These are phyloP conservation scores for Kuraishia piskuri DNA, from an alignment of 805 yeast species.

Conservation along the genomic window DNA sequence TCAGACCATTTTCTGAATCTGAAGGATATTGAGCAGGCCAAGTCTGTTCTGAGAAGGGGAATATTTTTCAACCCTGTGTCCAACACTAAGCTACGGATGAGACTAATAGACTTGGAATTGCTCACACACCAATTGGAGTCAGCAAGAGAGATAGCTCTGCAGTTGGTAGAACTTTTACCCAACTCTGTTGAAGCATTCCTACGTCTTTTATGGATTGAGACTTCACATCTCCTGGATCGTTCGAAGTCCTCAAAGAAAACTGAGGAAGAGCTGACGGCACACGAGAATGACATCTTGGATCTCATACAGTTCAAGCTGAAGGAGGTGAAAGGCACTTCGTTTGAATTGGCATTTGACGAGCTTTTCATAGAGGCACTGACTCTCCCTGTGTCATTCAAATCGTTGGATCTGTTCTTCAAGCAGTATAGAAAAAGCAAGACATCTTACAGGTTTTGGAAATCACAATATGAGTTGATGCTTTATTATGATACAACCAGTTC, in stretches of 20 bases:
- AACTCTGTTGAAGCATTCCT: constrained; percentile 28
- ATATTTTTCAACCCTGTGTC: constrained; percentile 17
- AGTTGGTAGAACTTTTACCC: constrained; percentile 18
- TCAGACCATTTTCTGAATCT: constrained; percentile 30
- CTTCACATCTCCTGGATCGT: constrained; percentile 13
- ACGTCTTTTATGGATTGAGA: constrained; percentile 35
- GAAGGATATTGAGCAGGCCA: constrained; percentile 26
- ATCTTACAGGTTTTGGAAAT: constrained; percentile 16
- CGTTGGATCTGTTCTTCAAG: constrained; percentile 16
- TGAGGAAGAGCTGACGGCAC: constrained; percentile 4
- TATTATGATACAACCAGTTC: background rate
- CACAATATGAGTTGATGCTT: constrained; percentile 11
- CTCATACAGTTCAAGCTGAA: constrained; percentile 20
- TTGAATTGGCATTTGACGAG: constrained; percentile 24
- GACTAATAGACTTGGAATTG: constrained; percentile 36
- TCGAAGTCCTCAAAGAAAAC: background rate
- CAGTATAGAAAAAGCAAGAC: constrained; percentile 10
- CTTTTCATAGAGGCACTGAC: constrained; percentile 25
- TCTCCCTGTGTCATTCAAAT: constrained; percentile 15
- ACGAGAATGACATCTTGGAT: constrained; percentile 17
- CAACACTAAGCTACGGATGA: constrained; percentile 24
- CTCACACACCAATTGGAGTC: constrained; percentile 23
- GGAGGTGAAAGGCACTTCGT: constrained; percentile 13
- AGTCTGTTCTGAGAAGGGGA: constrained; percentile 28
- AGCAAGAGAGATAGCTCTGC: constrained; percentile 28